Evolutionary conservation across 192 early-diverging fungal species (phyloP).

Genomic region (Backusella sp.): DNA sequence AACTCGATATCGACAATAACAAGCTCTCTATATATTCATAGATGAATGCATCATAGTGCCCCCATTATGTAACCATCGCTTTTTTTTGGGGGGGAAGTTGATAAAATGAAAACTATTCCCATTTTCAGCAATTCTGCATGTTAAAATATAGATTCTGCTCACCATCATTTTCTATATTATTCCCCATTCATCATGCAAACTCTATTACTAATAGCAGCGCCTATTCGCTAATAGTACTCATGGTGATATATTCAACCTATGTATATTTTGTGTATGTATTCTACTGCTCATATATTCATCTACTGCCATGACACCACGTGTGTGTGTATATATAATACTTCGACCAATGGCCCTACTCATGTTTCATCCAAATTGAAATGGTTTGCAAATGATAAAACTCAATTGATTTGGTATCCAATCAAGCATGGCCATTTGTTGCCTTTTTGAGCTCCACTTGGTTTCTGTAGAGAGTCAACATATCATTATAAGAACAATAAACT

Average conservation of each 20-base stretch:
- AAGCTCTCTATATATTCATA: too few relatives aligned
- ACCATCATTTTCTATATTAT: neutral
- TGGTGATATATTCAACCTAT: too few relatives aligned
- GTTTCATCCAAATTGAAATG: constrained; percentile 9
- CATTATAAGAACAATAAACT: too few relatives aligned
- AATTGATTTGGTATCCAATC: neutral
- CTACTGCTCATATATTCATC: neutral
- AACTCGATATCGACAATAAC: too few relatives aligned
- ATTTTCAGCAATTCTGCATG: neutral
- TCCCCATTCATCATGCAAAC: neutral
- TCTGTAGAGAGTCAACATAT: neutral
- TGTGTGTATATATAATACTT: neutral
- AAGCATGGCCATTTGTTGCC: neutral
- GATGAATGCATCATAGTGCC: too few relatives aligned
- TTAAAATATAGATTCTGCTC: neutral
- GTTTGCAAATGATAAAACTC: neutral
- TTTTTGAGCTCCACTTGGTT: constrained; percentile 2
- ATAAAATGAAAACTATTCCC: neutral
- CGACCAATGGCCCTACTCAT: neutral
- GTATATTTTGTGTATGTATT: too few relatives aligned
- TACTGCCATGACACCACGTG: neutral
- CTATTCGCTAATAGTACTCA: too few relatives aligned
- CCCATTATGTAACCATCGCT: neutral
- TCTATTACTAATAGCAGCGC: neutral
- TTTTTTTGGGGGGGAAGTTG: neutral